phyloP scores from a whole-genome alignment of 306 rosid genomes.

The Trichosanthes cucumerina region DNA sequence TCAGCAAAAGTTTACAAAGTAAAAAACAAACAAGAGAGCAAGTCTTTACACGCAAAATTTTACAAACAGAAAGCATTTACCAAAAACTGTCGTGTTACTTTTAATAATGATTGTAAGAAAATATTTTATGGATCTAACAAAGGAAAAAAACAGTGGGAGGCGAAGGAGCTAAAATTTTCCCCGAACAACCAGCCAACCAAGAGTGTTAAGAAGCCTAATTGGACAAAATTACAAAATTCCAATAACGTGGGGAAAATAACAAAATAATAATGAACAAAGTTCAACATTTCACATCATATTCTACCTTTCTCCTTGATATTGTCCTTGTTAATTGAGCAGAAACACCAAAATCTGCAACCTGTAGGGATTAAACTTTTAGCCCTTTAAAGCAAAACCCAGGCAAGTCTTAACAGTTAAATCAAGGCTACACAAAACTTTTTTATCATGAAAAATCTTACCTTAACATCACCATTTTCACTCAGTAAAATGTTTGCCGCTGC shows the following conservation, averaged over 20 bases:
- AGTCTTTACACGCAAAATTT: background rate
- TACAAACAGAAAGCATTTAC: background rate
- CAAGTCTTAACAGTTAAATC: slow-evolving; percentile 5
- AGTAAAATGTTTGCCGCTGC: slow-evolving; percentile 98
- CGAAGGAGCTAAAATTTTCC: background rate
- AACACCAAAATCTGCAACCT: slow-evolving; percentile 99
- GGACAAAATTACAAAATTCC: background rate
- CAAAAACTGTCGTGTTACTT: background rate
- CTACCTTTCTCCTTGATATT: slow-evolving; percentile 96
- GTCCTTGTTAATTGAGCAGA: slow-evolving; percentile 98
- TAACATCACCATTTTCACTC: slow-evolving; percentile 90
- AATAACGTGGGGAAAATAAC: background rate
- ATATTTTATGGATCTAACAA: background rate
- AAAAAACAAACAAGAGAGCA: background rate
- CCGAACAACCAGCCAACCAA: background rate
- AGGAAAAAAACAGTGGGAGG: background rate
- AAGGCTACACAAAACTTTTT: slow-evolving; percentile 7
- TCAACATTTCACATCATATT: background rate
- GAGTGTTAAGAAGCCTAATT: background rate
- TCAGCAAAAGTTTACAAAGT: background rate
- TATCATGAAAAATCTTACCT: slow-evolving; percentile 42
- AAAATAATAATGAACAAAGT: background rate
- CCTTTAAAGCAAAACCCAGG: slow-evolving; percentile 15
- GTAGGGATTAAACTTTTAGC: slow-evolving; percentile 25
- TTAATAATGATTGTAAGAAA: background rate